Evolutionary conservation across 2,329 filamentous ascomycete species (phyloP).

Genomic region (Mycosphaerella sp.): DNA sequence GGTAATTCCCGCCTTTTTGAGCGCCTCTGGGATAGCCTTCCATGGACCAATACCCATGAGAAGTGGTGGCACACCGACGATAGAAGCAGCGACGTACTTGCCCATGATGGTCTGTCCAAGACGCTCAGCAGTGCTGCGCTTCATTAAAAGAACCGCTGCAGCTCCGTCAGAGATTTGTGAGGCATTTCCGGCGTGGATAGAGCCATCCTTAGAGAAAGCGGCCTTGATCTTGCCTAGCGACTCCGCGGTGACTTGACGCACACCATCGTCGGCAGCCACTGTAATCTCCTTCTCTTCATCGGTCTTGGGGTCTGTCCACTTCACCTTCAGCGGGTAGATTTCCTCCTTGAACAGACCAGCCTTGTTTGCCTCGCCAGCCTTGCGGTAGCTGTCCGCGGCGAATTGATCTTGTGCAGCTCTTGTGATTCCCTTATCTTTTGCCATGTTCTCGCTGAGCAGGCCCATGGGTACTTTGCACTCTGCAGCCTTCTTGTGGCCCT

Average conservation of each 20-base stretch:
- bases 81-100: slow-evolving; percentile 79
- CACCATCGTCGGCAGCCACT: slow-evolving; percentile 79
- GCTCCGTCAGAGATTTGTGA: slow-evolving; percentile 94
- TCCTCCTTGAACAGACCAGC: slow-evolving; percentile 89
- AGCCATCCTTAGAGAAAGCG: slow-evolving; percentile 84
- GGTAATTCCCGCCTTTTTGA: slow-evolving; percentile 77
- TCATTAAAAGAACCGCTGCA: slow-evolving; percentile 92
- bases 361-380: slow-evolving; percentile 78
- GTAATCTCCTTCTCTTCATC: slow-evolving; percentile 77
- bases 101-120: slow-evolving; percentile 85
- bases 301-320: slow-evolving; percentile 85
- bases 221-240: slow-evolving; percentile 84
- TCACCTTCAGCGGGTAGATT: slow-evolving; percentile 78
- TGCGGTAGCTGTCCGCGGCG: slow-evolving; percentile 86
- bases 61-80: slow-evolving; percentile 84
- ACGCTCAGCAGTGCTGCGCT: slow-evolving; percentile 79
- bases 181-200: slow-evolving; percentile 94
- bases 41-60: slow-evolving; percentile 96
- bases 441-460: slow-evolving; percentile 88
- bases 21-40: slow-evolving; percentile 89
- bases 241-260: slow-evolving; percentile 79
- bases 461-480: slow-evolving; percentile 99
- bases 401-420: slow-evolving; percentile 82
- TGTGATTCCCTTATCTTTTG: slow-evolving; percentile 68
- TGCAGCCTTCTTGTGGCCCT: slow-evolving; percentile 70